Percentiles rank a stretch among this genome's conserved stretches.
These are phyloP conservation scores for Metschnikowia amazonensis DNA, from an alignment of 805 yeast species.

Conservation along the genomic window DNA sequence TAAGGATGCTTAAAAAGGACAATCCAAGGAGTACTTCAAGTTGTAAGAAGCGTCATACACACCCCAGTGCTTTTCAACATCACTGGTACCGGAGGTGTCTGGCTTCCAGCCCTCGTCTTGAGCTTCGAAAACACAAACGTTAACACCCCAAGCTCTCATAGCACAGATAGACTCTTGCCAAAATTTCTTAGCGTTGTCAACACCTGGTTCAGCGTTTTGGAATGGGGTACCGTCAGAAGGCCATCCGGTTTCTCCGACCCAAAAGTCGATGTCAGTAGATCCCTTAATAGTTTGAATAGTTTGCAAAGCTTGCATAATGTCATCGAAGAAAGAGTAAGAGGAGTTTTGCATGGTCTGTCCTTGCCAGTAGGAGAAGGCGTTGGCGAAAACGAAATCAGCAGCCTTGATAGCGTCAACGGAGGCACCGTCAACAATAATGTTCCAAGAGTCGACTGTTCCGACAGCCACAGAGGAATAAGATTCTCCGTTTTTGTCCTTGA, in stretches of 20 bases:
- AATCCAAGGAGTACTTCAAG: conserved; percentile 37
- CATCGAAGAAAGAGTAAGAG: conserved; percentile 90
- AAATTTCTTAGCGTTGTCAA: conserved; percentile 69
- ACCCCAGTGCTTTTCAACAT: conserved; percentile 96
- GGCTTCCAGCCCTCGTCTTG: conserved; percentile 97
- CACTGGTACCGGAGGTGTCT: conserved; percentile 75
- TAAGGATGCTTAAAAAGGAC: conserved; percentile 24
- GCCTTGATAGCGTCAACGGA: conserved; percentile 69
- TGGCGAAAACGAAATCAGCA: conserved; percentile 83
- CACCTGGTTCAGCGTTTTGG: conserved; percentile 63
- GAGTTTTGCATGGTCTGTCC: conserved; percentile 84
- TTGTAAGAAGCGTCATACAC: conserved; percentile 56
- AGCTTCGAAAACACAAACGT: conserved; percentile 90
- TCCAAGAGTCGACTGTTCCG: conserved; percentile 97
- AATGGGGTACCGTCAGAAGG: conserved; percentile 80
- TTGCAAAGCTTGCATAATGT: conserved; percentile 96
- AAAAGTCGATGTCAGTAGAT: conserved; percentile 77
- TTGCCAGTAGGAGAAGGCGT: conserved; percentile 99
- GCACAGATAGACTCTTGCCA: conserved; percentile 92
- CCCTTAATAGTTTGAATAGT: conserved; percentile 83
- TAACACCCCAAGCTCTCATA: conserved; percentile 93
- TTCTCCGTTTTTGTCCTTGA: conserved; percentile 77
- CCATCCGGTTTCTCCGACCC: conserved; percentile 99
- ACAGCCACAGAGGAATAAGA: conserved; percentile 70
- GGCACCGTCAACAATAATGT: conserved; percentile 77